Evolutionary conservation across 768 basidiomycete genomes (phyloP), one percentile per base, ranked within the genome.

Genomic region (Mycena maculata): DNA sequence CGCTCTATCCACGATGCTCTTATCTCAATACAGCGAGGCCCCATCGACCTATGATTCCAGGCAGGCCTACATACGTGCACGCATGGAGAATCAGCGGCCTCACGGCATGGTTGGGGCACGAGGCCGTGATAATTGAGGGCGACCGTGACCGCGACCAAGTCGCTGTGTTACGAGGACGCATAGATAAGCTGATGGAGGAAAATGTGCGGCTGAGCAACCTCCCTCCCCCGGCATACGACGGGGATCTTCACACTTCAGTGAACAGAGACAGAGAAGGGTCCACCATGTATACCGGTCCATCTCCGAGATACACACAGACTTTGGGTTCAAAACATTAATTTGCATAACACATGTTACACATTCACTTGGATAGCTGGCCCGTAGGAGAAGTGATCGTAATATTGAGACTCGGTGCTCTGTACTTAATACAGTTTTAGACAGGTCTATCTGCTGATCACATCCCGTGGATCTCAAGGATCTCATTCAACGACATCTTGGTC

Each of bases 381-480:
- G n/a, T n/a, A n/a, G n/a, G n/a, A n/a, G n/a, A n/a, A n/a, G n/a
- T n/a, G n/a, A n/a, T n/a, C n/a, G n/a, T n/a, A n/a, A n/a, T n/a
- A n/a, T n/a, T n/a, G n/a, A n/a, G n/a, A n/a, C n/a, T n/a, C n/a
- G n/a, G n/a, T n/a, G n/a, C n/a, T n/a, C n/a, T n/a, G n/a, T n/a
- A n/a, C n/a, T n/a, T n/a, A n/a, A n/a, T n/a, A n/a, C n/a, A n/a
- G n/a, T n/a, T n/a, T n/a, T n/a, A n/a, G n/a, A n/a, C n/a, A n/a
- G n/a, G n/a, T 28, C 3, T 18, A 18, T 10, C 15, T 50, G 15
- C 27, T 27, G 7, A 15, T 38, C 48, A 63, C 61, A 63, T 63
- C 20, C 61, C 61, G 30, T 63, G 22, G n/a, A 63, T 50, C 36
- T 63, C 59, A 2, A 67, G 48, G 20, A 72, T 61, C 1, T 72